Conservation (phyloP, 2,329 filamentous ascomycete genomes). For the Byssochlamys sp. region DNA sequence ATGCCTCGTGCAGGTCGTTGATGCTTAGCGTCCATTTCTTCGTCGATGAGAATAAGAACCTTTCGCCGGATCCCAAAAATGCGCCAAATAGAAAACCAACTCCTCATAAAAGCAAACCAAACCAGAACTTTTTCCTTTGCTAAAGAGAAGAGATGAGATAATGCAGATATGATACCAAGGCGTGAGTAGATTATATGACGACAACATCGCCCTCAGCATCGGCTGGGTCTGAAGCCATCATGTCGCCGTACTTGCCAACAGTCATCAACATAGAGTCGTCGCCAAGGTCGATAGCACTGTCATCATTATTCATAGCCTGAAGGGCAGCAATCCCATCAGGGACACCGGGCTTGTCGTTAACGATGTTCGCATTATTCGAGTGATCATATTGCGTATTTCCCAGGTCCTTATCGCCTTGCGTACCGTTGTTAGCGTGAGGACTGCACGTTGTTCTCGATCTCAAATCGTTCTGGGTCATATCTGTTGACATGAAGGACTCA, state of each 20-base stretch:
- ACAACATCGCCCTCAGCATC: slow-evolving; percentile 38
- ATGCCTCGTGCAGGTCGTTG: slow-evolving; percentile 20
- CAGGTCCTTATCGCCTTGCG: slow-evolving; percentile 9
- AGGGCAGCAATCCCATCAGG: slow-evolving; percentile 31
- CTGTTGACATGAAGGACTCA: slow-evolving; percentile 11
- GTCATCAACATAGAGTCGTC: slow-evolving; percentile 35
- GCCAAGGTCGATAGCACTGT: slow-evolving; percentile 64
- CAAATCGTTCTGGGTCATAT: slow-evolving; percentile 8
- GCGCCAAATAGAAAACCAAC: slow-evolving; percentile 18
- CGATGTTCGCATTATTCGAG: slow-evolving; percentile 11
- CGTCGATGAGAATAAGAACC: slow-evolving; percentile 11
- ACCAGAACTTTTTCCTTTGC: slow-evolving; percentile 6
- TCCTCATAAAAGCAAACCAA: slow-evolving; percentile 17
- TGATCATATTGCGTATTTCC: slow-evolving; percentile 11
- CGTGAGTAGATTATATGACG: slow-evolving; percentile 27
- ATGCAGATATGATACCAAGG: slow-evolving; percentile 9
- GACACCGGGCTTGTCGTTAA: slow-evolving; percentile 38
- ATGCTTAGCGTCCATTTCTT: slow-evolving; percentile 15
- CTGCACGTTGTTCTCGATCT: slow-evolving; percentile 13
- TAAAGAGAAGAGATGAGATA: slow-evolving; percentile 7
- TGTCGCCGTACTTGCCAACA: slow-evolving; percentile 37
- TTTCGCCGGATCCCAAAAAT: slow-evolving; percentile 15
- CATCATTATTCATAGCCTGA: slow-evolving; percentile 45
- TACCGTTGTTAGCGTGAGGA: slow-evolving; percentile 9
- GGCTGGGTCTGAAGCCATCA: slow-evolving; percentile 37